Percentiles rank a stretch among this genome's conserved stretches.
phyloP scores from a whole-genome alignment of 2,329 filamentous ascomycete genomes.

The Exophiala dermatitidis region DNA sequence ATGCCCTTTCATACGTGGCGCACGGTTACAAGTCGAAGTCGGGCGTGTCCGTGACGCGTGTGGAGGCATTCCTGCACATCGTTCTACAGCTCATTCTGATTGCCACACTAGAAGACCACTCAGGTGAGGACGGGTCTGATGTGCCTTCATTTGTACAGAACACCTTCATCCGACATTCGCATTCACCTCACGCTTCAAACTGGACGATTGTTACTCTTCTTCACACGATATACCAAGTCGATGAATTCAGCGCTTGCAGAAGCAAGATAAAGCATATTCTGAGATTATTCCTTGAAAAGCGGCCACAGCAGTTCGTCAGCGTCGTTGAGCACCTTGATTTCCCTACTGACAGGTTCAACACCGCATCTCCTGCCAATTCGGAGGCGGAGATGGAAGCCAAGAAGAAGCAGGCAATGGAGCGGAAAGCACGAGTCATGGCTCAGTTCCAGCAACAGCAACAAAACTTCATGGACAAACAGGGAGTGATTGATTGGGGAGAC shows the following conservation, averaged over 20 bases:
- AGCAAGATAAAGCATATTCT: slow-evolving; percentile 78
- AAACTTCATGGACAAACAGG: slow-evolving; percentile 84
- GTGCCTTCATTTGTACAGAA: slow-evolving; percentile 64
- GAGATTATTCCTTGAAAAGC: slow-evolving; percentile 75
- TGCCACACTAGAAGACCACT: slow-evolving; percentile 70
- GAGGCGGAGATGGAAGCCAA: slow-evolving; percentile 62
- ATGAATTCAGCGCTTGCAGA: slow-evolving; percentile 73
- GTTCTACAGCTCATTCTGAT: slow-evolving; percentile 81
- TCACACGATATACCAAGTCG: slow-evolving; percentile 52
- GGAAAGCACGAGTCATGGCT: slow-evolving; percentile 91
- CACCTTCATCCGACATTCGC: slow-evolving; percentile 50
- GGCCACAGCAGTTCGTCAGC: slow-evolving; percentile 62
- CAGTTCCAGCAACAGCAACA: slow-evolving; percentile 97
- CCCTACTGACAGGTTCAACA: slow-evolving; percentile 70
- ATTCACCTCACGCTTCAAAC: slow-evolving; percentile 29
- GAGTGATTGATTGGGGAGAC: slow-evolving; percentile 80
- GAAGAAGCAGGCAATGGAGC: slow-evolving; percentile 82
- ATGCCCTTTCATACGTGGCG: slow-evolving; percentile 74
- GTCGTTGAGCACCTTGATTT: slow-evolving; percentile 56
- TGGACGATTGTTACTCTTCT: slow-evolving; percentile 48
- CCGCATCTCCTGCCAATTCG: slow-evolving; percentile 67
- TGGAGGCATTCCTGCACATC: slow-evolving; percentile 88
- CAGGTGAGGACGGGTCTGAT: slow-evolving; percentile 48
- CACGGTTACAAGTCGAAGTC: slow-evolving; percentile 62
- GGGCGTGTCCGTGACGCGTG: slow-evolving; percentile 67